Percentiles rank a stretch among this genome's conserved stretches.
Evolutionary conservation across 202 grass and related monocot species (phyloP).

Genomic region (Alloteropsis angusta): DNA sequence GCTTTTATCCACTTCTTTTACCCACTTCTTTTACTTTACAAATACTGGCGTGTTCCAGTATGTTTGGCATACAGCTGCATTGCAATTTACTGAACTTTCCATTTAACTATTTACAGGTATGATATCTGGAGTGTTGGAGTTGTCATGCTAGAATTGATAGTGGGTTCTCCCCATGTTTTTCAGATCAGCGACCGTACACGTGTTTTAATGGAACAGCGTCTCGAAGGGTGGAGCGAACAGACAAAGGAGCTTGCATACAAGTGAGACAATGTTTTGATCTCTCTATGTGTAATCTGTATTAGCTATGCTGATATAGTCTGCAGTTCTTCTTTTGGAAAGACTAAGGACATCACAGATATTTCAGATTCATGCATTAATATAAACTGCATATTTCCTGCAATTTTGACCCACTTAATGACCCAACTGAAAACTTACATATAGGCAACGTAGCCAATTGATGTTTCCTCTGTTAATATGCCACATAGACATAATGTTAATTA

Average conservation of each 20-base stretch:
- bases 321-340: not conserved
- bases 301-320: conserved; percentile 10
- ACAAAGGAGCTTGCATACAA: conserved; percentile 95
- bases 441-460: not conserved
- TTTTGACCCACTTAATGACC: not conserved
- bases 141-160: conserved; percentile 90
- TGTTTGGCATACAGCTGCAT: not conserved
- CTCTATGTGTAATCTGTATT: conserved; percentile 21
- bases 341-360: conserved; percentile 12
- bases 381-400: not conserved
- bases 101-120: conserved; percentile 52
- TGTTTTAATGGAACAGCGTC: conserved; percentile 71
- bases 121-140: conserved; percentile 98
- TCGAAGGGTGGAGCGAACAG: conserved; percentile 84
- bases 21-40: not conserved
- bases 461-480: not conserved
- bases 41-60: conserved; percentile 10
- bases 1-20: not conserved
- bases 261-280: conserved; percentile 41
- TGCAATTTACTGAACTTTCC: conserved; percentile 9
- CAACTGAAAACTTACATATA: not conserved
- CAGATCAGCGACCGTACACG: conserved; percentile 73
- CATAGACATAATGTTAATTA: not conserved
- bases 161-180: conserved; percentile 94
- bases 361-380: not conserved